Base-by-base conservation (phyloP, 78 protist species). In the Fonticula alba region DNA sequence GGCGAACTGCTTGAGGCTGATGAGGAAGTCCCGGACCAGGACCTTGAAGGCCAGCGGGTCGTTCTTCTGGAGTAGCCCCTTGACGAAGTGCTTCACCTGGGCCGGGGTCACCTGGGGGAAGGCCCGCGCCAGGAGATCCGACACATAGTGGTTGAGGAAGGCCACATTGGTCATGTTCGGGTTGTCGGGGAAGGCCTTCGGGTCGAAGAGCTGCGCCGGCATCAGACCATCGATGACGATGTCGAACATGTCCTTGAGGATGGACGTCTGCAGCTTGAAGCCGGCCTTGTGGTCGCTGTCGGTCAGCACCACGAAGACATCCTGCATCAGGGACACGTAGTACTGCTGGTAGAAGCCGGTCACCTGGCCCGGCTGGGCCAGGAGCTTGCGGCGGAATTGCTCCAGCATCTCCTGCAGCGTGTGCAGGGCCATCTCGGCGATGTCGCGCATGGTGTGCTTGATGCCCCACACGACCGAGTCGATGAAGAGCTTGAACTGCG, bases 401-500 rank as follows among this genome's bases (percentile, higher is more conserved):
- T 43, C 37, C 33, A 83, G 37, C 27, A 86, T 47, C 51, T 74
- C 76, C 52, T 46, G n/a, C 43, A 82, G 59, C 46, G 64, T 61
- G 32, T 73, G n/a, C 36, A 86, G 74, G 37, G 92, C 91, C 20
- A 76, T 82, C 33, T 78, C 84, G 27, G 78, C 74, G 31, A 83
- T 73, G 38, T 71, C 66, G 35, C 85, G 71, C 73, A 84, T 86
- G 7, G 81, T 74, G 79, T 86, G 92, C 70, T 83, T 82, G 62
- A 83, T 27, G 15, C 85, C 87, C 87, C 89, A 83, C 36, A 77
- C 31, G 66, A 85, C 66, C 22, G 78, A 38, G 62, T 80, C 84
- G 33, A 88, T 69, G 41, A 84, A 47, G 13, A 79, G 62, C 50
- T 55, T 49, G 72, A 75, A 81, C 56, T 69, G 68, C 32, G 10